Percentiles rank a stretch among this genome's conserved stretches.
Conservation (phyloP, 805 yeast genomes). For the Scheffersomyces ergatensis region DNA sequence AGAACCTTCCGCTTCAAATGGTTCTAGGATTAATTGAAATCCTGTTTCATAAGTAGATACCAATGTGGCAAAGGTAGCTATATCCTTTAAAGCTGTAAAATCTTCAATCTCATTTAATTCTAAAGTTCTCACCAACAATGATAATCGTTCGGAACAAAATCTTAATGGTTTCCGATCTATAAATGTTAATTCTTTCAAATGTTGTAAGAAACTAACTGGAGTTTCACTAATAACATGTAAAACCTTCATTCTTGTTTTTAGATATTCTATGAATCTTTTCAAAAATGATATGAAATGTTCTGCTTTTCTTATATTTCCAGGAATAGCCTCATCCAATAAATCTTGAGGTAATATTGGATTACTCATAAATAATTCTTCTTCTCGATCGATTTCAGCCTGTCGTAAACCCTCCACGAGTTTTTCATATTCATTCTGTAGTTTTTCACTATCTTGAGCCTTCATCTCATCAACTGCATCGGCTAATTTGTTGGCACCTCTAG, state of each 20-base stretch:
- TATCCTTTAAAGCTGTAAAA: constrained; percentile 87
- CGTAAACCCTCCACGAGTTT: constrained; percentile 86
- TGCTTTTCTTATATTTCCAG: constrained; percentile 95
- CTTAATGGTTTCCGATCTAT: constrained; percentile 89
- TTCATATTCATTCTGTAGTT: constrained; percentile 86
- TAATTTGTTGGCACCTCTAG: constrained; percentile 79
- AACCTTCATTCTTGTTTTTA: constrained; percentile 96
- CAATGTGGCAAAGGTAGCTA: constrained; percentile 94
- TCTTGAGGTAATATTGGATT: constrained; percentile 88
- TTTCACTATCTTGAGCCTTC: constrained; percentile 76
- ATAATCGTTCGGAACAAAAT: constrained; percentile 88
- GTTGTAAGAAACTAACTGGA: constrained; percentile 88
- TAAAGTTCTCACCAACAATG: constrained; percentile 82
- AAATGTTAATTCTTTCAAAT: constrained; percentile 87
- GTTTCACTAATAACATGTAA: constrained; percentile 97
- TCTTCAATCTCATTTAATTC: constrained; percentile 89
- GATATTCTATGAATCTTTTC: constrained; percentile 88
- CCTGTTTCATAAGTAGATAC: constrained; percentile 95
- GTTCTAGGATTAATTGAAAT: constrained; percentile 87
- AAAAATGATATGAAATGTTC: constrained; percentile 94
- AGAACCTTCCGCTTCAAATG: constrained; percentile 88
- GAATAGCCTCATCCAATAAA: constrained; percentile 86
- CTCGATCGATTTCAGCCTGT: constrained; percentile 66
- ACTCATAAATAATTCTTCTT: constrained; percentile 71
- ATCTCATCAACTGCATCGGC: constrained; percentile 83